Base-by-base conservation (phyloP, 164 flowering plant genomes). In the Cinnamomum micranthum region DNA sequence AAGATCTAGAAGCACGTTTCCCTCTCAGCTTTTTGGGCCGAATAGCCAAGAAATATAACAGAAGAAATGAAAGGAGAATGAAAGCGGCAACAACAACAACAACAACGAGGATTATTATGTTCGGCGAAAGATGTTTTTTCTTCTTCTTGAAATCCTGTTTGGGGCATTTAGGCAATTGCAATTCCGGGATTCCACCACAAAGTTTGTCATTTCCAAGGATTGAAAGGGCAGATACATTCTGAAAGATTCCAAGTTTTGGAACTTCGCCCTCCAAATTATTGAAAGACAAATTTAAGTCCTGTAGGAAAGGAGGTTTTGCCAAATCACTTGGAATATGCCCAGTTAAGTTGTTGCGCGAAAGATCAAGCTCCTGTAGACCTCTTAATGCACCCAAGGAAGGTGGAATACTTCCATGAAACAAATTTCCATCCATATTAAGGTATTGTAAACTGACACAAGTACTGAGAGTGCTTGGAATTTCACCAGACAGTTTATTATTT, bases 361-460 rank as follows among this genome's bases (percentile, higher is more conserved):
- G 70, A 47, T 80, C 78, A 31, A 74, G 23, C 24, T 60, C 20
- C 47, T n/a, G 41, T 35, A 81, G n/a, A 62, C 71, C 71, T 68
- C 41, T 71, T 17, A 81, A 64, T 9, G 14, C 31, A 2, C 52
- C 59, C 22, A 78, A 52, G 14, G 74, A 51, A 6, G 15, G 4
- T 33, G 85, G 87, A 69, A 87, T 81, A 2, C 14, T 12, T 31
- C 86, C 87, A 11, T 66, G 58, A 35, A 87, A 76, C 3, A 24
- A 63, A 63, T 87, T 87, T 0, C 77, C 72, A 0, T 41, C 28
- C 71, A 85, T 1, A 17, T n/a, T 2, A 1, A 87, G 78, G 2
- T 3, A 0, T 63, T 74, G 77, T 20, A 84, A 51, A 27, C 66
- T 72, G 19, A n/a, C 1, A 67, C 88, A 86, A 17, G 15, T 24